Evolutionary conservation across 169 alveolate genomes (phyloP), one percentile per base, ranked within the genome.

Genomic region (Plasmodium fragile): DNA sequence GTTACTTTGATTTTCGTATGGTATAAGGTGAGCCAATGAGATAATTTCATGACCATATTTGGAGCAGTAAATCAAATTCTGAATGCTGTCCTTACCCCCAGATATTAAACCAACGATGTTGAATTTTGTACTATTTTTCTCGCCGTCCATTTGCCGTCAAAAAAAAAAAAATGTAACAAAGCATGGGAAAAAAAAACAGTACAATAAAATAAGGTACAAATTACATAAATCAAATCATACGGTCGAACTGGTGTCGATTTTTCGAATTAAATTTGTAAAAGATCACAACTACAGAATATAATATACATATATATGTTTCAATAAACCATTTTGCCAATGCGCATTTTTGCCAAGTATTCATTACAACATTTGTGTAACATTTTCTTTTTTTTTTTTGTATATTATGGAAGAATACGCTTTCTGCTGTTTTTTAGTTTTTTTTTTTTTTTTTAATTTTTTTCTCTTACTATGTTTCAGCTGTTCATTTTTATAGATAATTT

Each of bases 1-100:
- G 13, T 79, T 77, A 83, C 92, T 82, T 49, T 82, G 89, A 71
- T 77, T 69, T 72, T 82, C 59, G 73, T 81, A 78, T n/a, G 95
- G 95, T n/a, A 78, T 36, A 45, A 95, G 82, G 65, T 91, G 92
- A 16, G 92, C 95, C 49, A 92, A 59, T 39, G 49, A 83, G 13
- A 25, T 89, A 55, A 92, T 71, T 55, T 95, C 81, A 72, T 83
- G 91, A 41, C 95, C 97, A 70, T 94, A n/a, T 49, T 78, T 72
- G 75, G 73, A 91, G 43, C 97, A 96, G 59, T 83, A 93, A 36
- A 93, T 92, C 49, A 97, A 84, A 52, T 96, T 96, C 53, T 93
- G 95, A 25, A 97, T 70, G 90, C 98, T 96, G 95, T 97, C 98
- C 90, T 97, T 97, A 18, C 99, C 99, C 22, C 99, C 99, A 53